Base-by-base conservation (phyloP, 192 early-diverging fungal genomes). In the Funneliformis geosporum region DNA sequence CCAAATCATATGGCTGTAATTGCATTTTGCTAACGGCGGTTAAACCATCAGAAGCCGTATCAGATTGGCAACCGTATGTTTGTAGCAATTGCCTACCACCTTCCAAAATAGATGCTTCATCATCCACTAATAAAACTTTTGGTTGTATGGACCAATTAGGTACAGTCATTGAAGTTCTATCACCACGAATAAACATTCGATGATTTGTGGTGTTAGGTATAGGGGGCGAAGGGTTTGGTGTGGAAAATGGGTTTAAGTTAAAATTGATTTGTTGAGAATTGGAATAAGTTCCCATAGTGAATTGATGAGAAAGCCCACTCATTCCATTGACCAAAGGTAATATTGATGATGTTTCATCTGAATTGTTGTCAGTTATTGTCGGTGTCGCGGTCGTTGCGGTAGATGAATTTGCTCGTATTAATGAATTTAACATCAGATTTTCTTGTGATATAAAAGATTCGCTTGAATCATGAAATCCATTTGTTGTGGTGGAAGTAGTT, bases 31-130 rank as follows among this genome's bases (percentile, higher is more conserved):
- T 85, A 14, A 94, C 82, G 16, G 92, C 93, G 38, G 89, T 88
- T 5, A 90, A 73, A 2, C 93, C 93, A 84, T 93, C 92, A 16
- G 84, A 82, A 9, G 90, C 93, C 7, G 91, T 81, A 82, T 93
- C 92, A 81, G 88, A 89, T 0, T 85, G 80, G 72, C 91, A 92
- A 9, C 92, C 91, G 83, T 93, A 88, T 0, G 89, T 75, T 72
- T 90, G 83, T 1, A 93, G 82, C 0, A 89, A 55, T 44, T 87
- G 84, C 8, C 80, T 84, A 59, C 89, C 84, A 10, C 88, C 46
- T 14, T 80, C 78, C n/a, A 88, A 83, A 72, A 83, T 86, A 0
- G 82, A 81, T 40, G 86, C 84, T 69, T 94, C 91, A 62, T 94
- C 92, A 21, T 94, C 93, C 1, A 94, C 87, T 1, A 94, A 74